A percentile compares a stretch with the other conserved stretches of the same genome.
Conservation (phyloP, 352 stramenopile genomes). For the Globisporangium polare region DNA sequence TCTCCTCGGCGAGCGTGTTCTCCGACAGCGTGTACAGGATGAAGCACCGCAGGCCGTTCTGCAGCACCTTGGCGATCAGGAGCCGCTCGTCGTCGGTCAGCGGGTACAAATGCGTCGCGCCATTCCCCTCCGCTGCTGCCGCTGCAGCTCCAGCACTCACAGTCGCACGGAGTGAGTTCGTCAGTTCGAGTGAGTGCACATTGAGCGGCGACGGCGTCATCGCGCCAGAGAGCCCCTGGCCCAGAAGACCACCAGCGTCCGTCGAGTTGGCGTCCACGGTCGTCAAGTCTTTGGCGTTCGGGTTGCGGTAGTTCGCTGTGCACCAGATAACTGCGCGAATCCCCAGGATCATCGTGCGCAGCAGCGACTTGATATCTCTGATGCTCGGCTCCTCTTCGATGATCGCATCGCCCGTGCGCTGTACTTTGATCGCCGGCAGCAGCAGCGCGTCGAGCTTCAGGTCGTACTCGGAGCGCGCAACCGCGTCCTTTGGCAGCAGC, state of each 20-base stretch:
- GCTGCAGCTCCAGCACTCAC: neutral
- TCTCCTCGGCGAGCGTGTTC: conserved; percentile 85
- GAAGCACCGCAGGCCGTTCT: conserved; percentile 91
- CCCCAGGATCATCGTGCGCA: conserved; percentile 97
- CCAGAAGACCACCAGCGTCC: conserved; percentile 16
- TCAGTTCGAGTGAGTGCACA: conserved; percentile 16
- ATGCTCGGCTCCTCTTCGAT: conserved; percentile 78
- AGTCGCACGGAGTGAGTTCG: conserved; percentile 7
- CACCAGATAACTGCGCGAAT: conserved; percentile 98
- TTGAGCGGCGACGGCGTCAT: conserved; percentile 15
- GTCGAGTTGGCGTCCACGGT: conserved; percentile 60
- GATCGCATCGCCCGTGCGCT: conserved; percentile 43
- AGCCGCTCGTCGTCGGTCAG: conserved; percentile 92
- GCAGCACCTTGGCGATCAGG: conserved; percentile 93
- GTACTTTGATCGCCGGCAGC: conserved; percentile 45
- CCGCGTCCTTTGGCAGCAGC: conserved; percentile 54
- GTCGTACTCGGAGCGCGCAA: conserved; percentile 61
- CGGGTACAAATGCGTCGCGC: conserved; percentile 55
- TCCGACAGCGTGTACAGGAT: conserved; percentile 90
- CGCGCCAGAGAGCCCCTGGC: conserved; percentile 9
- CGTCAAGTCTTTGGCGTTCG: conserved; percentile 79
- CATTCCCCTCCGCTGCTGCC: conserved; percentile 8
- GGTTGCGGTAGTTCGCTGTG: conserved; percentile 91
- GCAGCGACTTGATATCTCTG: conserved; percentile 90
- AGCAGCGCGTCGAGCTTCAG: conserved; percentile 70